Base-by-base conservation (phyloP, 2,329 filamentous ascomycete species). In the Sclerotinia borealis region DNA sequence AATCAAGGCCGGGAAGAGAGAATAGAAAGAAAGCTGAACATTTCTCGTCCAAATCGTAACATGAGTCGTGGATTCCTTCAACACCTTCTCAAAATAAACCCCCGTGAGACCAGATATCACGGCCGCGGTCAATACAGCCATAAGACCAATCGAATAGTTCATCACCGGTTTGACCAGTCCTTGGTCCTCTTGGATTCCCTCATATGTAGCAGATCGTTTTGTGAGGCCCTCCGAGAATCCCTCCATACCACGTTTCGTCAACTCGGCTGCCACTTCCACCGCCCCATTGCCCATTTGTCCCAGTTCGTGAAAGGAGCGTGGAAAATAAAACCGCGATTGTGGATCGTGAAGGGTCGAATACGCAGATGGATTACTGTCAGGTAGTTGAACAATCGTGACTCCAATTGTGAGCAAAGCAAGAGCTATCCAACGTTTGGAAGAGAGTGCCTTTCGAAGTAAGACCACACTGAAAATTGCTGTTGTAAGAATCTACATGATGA, bases 11-110 rank as follows among this genome's bases (percentile, higher is more conserved):
- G 93, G 92, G 71, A 97, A 93, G 1, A 98, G 80, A 1, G 93
- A 96, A 78, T 96, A 99, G 73, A 97, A 91, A 0, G 92, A 93
- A 29, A 99, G 80, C 76, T 99, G 95, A 52, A 97, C 89, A 74
- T 98, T 99, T 66, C 95, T 88, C 49, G 95, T 88, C 95, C 95
- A 99, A 17, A 98, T 82, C 0, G 91, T 93, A 7, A 88, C 88
- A 54, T 86, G 83, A 2, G 83, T 82, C 0, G 85, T 82, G n/a
- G 90, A 89, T 68, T 96, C 90, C 75, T 96, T 96, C 62, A 98
- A 80, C 3, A 97, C 87, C 77, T 96, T 97, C 75, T 98, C 91
- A 68, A 93, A 93, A 71, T 91, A 92, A 1, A 93, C 91, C 0
- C 92, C 90, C 0, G 92, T 93, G 55, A 96, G 78, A 3, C 92